Evolutionary conservation across 345 rosid genomes (phyloP).

Genomic region (Salix exigua): DNA sequence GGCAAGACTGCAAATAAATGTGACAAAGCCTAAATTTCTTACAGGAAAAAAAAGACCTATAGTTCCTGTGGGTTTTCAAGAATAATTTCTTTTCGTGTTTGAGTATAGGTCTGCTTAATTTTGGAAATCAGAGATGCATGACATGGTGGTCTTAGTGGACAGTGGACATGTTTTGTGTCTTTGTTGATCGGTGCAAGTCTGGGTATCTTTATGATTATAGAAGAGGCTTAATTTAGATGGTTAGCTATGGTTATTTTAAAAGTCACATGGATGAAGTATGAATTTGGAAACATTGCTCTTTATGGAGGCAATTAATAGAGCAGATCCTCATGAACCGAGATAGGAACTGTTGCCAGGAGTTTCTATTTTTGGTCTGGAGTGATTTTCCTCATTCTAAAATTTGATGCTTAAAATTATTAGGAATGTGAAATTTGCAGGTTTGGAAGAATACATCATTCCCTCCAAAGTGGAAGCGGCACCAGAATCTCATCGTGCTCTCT

Average conservation of each 20-base stretch:
- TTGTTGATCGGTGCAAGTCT: not conserved
- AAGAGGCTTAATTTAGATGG: not conserved
- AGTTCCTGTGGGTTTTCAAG: not conserved
- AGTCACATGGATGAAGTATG: not conserved
- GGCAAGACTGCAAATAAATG: not conserved
- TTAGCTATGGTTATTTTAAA: not conserved
- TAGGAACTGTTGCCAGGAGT: not conserved
- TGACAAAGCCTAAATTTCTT: not conserved
- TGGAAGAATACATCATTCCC: slow-evolving; percentile 53
- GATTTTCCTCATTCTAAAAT: not conserved
- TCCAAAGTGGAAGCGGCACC: slow-evolving; percentile 50
- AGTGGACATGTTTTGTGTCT: not conserved
- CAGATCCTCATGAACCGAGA: not conserved
- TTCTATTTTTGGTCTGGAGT: not conserved
- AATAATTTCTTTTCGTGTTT: not conserved
- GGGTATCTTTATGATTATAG: not conserved
- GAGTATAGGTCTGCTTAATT: not conserved
- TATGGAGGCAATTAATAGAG: not conserved
- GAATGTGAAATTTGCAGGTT: slow-evolving; percentile 33
- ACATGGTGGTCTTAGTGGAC: not conserved
- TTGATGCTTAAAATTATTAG: not conserved
- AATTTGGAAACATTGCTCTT: not conserved
- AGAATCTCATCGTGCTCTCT: slow-evolving; percentile 94
- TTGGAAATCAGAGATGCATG: not conserved
- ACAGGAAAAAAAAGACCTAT: not conserved